Conservation (phyloP, 345 rosid genomes). For the Turnera subulata region DNA sequence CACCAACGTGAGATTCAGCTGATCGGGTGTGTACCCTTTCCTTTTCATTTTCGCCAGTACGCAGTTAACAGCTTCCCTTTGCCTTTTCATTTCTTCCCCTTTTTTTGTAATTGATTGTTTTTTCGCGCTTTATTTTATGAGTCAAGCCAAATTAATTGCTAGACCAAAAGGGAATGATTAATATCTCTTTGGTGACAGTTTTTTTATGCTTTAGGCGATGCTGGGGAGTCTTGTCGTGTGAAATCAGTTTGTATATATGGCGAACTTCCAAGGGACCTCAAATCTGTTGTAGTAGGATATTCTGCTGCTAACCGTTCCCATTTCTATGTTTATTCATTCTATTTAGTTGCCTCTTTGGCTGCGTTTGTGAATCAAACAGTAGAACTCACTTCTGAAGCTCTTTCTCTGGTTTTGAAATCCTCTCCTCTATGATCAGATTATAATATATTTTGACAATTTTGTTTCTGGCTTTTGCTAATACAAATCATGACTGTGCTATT, state of each 20-base stretch:
- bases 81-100: constrained; percentile 1
- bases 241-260: constrained; percentile 81
- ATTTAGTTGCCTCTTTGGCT: neutral
- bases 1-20: constrained; percentile 94
- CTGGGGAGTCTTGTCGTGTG: constrained; percentile 72
- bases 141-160: neutral
- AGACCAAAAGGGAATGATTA: neutral
- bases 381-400: too few relatives aligned
- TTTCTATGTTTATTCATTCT: neutral
- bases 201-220: constrained; percentile 64
- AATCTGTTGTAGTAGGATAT: constrained; percentile 73
- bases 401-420: too few relatives aligned
- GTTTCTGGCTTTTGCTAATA: too few relatives aligned
- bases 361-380: neutral
- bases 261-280: constrained; percentile 74
- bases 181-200: constrained; percentile 39
- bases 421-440: too few relatives aligned
- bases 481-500: too few relatives aligned
- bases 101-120: neutral
- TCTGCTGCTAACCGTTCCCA: neutral
- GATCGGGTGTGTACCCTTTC: constrained; percentile 88
- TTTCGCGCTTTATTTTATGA: neutral
- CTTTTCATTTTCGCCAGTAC: too few relatives aligned
- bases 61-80: too few relatives aligned
- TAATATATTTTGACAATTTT: too few relatives aligned